Conservation (phyloP, 352 stramenopile genomes). For the Phytophthora nicotianae region DNA sequence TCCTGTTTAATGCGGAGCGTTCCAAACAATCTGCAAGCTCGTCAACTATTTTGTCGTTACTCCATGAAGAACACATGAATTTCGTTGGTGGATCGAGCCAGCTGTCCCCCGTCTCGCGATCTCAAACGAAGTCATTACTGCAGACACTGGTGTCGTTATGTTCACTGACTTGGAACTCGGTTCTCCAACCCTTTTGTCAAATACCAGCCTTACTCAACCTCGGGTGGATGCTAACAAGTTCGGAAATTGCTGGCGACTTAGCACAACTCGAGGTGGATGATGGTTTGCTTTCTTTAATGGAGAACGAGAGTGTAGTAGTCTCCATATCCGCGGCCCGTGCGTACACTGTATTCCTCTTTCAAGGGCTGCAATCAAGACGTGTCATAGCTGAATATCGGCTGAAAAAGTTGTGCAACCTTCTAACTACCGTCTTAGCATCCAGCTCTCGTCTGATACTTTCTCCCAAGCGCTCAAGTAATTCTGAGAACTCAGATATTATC, state of each 20-base stretch:
- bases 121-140: slow-evolving; percentile 29
- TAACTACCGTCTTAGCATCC: slow-evolving; percentile 17
- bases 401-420: slow-evolving; percentile 25
- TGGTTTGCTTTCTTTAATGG: slow-evolving; percentile 21
- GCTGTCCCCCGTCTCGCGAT: slow-evolving; percentile 18
- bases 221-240: slow-evolving; percentile 21
- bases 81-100: slow-evolving; percentile 26
- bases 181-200: slow-evolving; percentile 24
- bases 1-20: slow-evolving; percentile 13
- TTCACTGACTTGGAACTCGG: slow-evolving; percentile 26
- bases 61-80: slow-evolving; percentile 27
- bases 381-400: slow-evolving; percentile 11
- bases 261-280: slow-evolving; percentile 22
- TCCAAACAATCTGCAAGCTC: not conserved
- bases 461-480: slow-evolving; percentile 9
- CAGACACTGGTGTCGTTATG: slow-evolving; percentile 28
- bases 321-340: slow-evolving; percentile 21
- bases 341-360: slow-evolving; percentile 12
- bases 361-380: slow-evolving; percentile 13
- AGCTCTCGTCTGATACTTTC: slow-evolving; percentile 13
- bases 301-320: slow-evolving; percentile 10
- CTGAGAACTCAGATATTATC: slow-evolving; percentile 12
- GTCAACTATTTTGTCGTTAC: not conserved
- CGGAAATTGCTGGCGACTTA: slow-evolving; percentile 23
- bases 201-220: slow-evolving; percentile 23